A percentile compares a stretch with the other conserved stretches of the same genome.
Conservation (phyloP, 352 stramenopile species). For the Phytophthora colocasiae region DNA sequence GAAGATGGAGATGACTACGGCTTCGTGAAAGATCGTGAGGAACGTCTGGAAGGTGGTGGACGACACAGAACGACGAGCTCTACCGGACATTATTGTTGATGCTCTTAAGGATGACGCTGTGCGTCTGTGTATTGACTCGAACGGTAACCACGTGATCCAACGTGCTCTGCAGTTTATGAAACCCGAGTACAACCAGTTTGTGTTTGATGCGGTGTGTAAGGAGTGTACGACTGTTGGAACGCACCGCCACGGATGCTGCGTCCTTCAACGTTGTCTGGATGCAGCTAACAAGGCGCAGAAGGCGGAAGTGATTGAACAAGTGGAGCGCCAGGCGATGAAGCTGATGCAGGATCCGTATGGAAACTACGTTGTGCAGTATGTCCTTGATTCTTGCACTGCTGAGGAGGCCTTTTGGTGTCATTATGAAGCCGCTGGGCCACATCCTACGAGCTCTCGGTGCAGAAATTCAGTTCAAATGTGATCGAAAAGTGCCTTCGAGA, state of each 20-base stretch:
- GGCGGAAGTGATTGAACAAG: slow-evolving; percentile 90
- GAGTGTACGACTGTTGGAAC: slow-evolving; percentile 96
- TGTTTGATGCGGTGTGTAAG: slow-evolving; percentile 97
- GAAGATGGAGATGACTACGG: slow-evolving; percentile 51
- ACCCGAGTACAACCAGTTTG: slow-evolving; percentile 95
- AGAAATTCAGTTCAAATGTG: slow-evolving; percentile 99
- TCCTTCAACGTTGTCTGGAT: slow-evolving; percentile 97
- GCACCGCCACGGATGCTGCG: slow-evolving; percentile 97
- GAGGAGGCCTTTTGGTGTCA: slow-evolving; percentile 85
- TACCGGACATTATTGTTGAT: slow-evolving; percentile 94
- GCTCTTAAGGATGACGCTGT: slow-evolving; percentile 94
- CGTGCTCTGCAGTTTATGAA: slow-evolving; percentile 95
- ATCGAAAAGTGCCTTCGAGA: slow-evolving; percentile 99
- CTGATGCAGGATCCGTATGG: slow-evolving; percentile 94
- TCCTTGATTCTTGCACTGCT: slow-evolving; percentile 87
- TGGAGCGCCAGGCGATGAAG: slow-evolving; percentile 97
- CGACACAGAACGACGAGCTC: slow-evolving; percentile 36
- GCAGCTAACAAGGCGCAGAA: slow-evolving; percentile 91
- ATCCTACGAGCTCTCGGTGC: slow-evolving; percentile 96
- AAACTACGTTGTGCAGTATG: slow-evolving; percentile 94
- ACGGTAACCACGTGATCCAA: slow-evolving; percentile 98
- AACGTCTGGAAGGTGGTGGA: slow-evolving; percentile 26
- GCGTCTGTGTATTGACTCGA: slow-evolving; percentile 97
- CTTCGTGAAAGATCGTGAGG: slow-evolving; percentile 24
- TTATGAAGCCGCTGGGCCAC: slow-evolving; percentile 89